phyloP scores from a whole-genome alignment of 495 filamentous ascomycete species.

The Alectoria sarmentosa region DNA sequence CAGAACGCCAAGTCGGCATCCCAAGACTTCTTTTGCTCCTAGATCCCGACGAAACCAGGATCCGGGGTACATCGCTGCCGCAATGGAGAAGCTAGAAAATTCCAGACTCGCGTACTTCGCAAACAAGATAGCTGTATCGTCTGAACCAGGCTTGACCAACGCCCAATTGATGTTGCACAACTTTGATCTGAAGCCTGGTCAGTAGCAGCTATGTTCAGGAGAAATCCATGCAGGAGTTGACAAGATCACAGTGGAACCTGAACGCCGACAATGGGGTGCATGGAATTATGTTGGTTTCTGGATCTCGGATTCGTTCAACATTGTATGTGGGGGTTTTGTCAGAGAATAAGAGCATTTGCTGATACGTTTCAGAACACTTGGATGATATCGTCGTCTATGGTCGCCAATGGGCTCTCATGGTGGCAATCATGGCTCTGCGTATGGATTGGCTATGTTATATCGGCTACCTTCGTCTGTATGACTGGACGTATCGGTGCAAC shows the following conservation, averaged over 20 bases:
- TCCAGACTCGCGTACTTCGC: constrained; percentile 24
- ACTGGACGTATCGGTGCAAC: constrained; percentile 85
- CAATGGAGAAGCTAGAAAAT: constrained; percentile 34
- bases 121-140: constrained; percentile 58
- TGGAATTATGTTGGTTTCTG: constrained; percentile 90
- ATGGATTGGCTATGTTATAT: constrained; percentile 76
- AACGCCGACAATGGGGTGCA: constrained; percentile 76
- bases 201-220: constrained; percentile 12
- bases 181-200: constrained; percentile 78
- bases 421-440: constrained; percentile 93
- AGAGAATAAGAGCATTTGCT: constrained; percentile 1
- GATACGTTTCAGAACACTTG: constrained; percentile 63
- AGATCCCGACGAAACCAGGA: background rate
- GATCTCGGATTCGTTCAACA: constrained; percentile 93
- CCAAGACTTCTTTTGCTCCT: background rate
- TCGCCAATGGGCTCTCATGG: constrained; percentile 76
- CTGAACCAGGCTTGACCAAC: constrained; percentile 72
- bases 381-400: constrained; percentile 90
- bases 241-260: constrained; percentile 57
- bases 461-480: constrained; percentile 63
- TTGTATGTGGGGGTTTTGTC: constrained; percentile 41
- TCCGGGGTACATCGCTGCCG: background rate
- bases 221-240: background rate
- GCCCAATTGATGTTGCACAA: constrained; percentile 89
- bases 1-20: background rate